Percentiles rank a stretch among this genome's conserved stretches.
Evolutionary conservation across 805 yeast species (phyloP).

Genomic region (Pichia kluyveri): DNA sequence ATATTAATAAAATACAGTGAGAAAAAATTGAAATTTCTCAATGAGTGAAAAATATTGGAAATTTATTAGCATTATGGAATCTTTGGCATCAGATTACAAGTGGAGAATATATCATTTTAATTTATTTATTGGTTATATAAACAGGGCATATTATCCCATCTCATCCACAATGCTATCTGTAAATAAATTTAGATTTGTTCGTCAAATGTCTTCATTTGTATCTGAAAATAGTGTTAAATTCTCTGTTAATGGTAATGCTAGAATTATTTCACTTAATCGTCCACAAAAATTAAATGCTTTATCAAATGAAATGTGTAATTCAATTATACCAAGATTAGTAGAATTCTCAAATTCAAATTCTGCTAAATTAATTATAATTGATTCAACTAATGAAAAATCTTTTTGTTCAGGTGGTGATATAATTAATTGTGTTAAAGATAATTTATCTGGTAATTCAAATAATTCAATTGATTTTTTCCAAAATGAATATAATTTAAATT

Average conservation of each 20-base stretch:
- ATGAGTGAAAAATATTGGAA: too few relatives aligned
- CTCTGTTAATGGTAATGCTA: conserved; percentile 50
- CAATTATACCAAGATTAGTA: conserved; percentile 60
- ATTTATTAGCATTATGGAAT: too few relatives aligned
- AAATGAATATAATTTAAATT: conserved; percentile 74
- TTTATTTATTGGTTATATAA: too few relatives aligned
- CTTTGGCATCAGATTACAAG: too few relatives aligned
- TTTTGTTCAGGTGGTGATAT: conserved; percentile 98
- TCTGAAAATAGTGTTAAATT: conserved; percentile 40
- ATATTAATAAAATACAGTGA: too few relatives aligned
- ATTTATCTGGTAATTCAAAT: conserved; percentile 35
- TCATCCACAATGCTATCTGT: too few relatives aligned
- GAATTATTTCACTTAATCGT: conserved; percentile 71
- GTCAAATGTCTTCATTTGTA: neutral
- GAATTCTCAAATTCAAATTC: conserved; percentile 68
- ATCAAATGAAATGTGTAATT: conserved; percentile 62
- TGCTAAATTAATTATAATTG: conserved; percentile 58
- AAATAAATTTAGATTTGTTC: neutral
- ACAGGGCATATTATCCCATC: too few relatives aligned
- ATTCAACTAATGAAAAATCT: conserved; percentile 57
- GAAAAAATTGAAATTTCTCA: too few relatives aligned
- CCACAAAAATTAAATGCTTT: conserved; percentile 80
- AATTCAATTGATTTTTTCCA: conserved; percentile 61
- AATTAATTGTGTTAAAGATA: conserved; percentile 61
- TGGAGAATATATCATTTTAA: too few relatives aligned